Evolutionary conservation across 179 eudicot species (phyloP), one percentile per base, ranked within the genome.

Genomic region (Beta corolliflora): DNA sequence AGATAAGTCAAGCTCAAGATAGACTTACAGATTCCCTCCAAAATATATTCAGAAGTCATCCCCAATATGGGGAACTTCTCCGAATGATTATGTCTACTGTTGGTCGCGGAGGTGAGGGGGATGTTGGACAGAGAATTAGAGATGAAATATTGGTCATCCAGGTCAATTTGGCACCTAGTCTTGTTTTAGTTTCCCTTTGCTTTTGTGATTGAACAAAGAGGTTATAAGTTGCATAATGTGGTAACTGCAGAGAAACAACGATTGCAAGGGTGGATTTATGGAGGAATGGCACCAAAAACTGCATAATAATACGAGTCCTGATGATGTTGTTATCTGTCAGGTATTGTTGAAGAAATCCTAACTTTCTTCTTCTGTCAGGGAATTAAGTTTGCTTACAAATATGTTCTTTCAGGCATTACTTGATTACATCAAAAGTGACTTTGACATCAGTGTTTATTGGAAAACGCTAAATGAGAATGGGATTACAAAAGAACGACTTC

Each of bases 21-120:
- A 92, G 98, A 84, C 97, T 97, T 65, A 97, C 98, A 66, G 97
- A 93, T 81, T 83, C 89, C 73, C 92, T 97, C 77, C 98, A 97
- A 90, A 85, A 92, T 85, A 84, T 88, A 48, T 97, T 89, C 83
- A 81, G 12, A 81, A 89, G 80, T 79, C 80, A 84, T 75, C 97
- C 99, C 41, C 93, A 88, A 73, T 87, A 92, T 83, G 93, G 89
- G 81, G 99, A 97, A 84, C 85, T 94, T 84, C 61, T 94, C 84
- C 88, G 99, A 8, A 91, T 92, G 94, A 92, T 97, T 78, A 88
- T 97, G 93, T 93, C 98, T 48, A 93, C 93, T 84, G 95, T 97
- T 83, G 99, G 99, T 54, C 99, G 99, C 79, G 99, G 99, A 85
- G 99, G 98, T 76, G 99, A 97, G 86, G 99, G 99, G 61, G 98